These are phyloP conservation scores for Wilcoxina mikolae DNA, from an alignment of 495 filamentous ascomycete genomes.

Conservation along the genomic window DNA sequence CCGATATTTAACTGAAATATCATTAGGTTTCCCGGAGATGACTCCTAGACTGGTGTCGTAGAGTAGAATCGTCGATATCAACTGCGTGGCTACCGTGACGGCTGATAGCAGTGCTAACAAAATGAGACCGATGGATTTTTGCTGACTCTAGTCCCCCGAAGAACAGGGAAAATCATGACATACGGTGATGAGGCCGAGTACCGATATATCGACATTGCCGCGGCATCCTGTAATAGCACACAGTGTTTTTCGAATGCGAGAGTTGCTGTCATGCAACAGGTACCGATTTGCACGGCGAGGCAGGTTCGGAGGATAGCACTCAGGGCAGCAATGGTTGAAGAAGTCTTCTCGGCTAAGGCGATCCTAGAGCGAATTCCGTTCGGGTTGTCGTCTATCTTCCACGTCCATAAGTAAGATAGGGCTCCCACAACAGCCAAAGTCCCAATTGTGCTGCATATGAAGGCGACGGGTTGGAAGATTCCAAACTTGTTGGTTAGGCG, in stretches of 20 bases:
- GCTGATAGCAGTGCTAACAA: not conserved
- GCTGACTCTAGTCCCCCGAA: not conserved
- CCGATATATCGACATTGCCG: not conserved
- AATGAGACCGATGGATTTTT: not conserved
- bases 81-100: not conserved
- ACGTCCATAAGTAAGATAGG: no score
- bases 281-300: not conserved
- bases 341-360: not conserved
- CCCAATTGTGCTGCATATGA: no score
- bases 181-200: not conserved
- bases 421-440: no score
- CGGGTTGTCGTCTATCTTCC: conserved; percentile 1
- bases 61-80: not conserved
- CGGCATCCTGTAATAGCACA: not conserved
- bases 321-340: not conserved
- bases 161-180: not conserved
- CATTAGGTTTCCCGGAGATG: not conserved
- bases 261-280: not conserved
- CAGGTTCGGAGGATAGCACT: not conserved
- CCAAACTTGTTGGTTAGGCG: no score
- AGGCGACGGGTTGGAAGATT: no score
- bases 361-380: not conserved
- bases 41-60: not conserved
- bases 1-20: not conserved
- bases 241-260: not conserved